Evolutionary conservation across 257 asterid species (phyloP), one percentile per base, ranked within the genome.

Genomic region (Forsythia suspensa): DNA sequence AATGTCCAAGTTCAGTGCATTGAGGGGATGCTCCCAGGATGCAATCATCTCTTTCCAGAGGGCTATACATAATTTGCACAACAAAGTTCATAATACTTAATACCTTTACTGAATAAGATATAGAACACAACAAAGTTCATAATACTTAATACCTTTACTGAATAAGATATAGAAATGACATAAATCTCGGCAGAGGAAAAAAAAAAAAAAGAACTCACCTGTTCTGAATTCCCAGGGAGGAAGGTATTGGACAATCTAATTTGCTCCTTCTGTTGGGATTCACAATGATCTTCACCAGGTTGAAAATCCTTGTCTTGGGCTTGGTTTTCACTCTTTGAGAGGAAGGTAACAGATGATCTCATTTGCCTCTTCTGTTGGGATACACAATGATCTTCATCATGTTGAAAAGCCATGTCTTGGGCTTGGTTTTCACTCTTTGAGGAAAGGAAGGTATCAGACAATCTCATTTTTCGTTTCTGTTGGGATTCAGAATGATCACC

Each of bases 141-240:
- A 55, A 55, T 55, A 55, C 63, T 6, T 15, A 6, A 6, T 18
- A 18, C 24, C 8, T 34, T 65, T 44, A 44, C 18, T 10, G 48
- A 51, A 34, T 16, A 46, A 71, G 37, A 74, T 12, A 73, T 20
- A 24, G 5, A 75, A 11, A 13, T 48, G 3, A 44, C 57, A 6
- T 44, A 71, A 9, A 72, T 42, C 29, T 65, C 40, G 5, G 70
- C 71, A 71, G 77, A 74, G 38, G 24, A 24, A 51, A 24, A n/a
- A 55, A 38, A 24, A 3, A 21, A 24, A 21, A 21, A 20, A 24
- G 24, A 63, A 66, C 85, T 80, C 21, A 87, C 91, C 79, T 83
- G 78, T 42, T 82, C 72, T 52, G 85, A 85, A 76, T 12, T 69
- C 52, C 90, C 84, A 2, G 86, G 85, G 24, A 24, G 24, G 24